phyloP scores from a whole-genome alignment of 148 eudicot genomes.

The Amaranthus palmeri region DNA sequence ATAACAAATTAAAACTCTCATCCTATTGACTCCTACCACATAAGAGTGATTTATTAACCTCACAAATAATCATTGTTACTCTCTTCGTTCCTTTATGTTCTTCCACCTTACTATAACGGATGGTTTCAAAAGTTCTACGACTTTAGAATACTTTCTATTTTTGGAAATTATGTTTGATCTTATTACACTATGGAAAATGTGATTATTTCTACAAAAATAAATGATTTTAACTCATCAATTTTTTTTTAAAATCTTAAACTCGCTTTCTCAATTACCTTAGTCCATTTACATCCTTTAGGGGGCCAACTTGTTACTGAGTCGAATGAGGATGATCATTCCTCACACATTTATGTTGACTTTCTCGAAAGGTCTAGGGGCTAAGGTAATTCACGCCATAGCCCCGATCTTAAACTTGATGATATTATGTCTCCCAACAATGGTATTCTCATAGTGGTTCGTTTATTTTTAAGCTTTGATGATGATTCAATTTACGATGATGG shows the following conservation, averaged over 20 bases:
- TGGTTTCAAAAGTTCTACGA: too few species aligned
- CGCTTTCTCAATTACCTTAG: constrained; percentile 1
- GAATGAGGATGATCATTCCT: constrained; percentile 2
- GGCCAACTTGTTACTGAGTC: constrained; percentile 12
- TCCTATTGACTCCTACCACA: too few species aligned
- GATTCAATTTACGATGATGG: constrained; percentile 36
- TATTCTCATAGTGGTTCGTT: constrained; percentile 27
- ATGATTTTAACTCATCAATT: background rate
- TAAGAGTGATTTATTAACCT: too few species aligned
- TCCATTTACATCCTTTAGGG: constrained; percentile 14
- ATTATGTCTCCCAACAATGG: constrained; percentile 18
- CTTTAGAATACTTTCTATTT: too few species aligned
- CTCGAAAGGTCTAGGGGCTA: constrained; percentile 37
- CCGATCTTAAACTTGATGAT: constrained; percentile 15
- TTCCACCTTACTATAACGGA: too few species aligned
- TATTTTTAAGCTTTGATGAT: constrained; percentile 28
- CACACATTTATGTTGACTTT: constrained; percentile 22
- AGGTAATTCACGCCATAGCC: constrained; percentile 32
- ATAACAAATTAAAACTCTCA: too few species aligned
- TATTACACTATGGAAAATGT: constrained; percentile 13
- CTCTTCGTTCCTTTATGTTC: too few species aligned
- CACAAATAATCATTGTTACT: too few species aligned
- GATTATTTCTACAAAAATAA: constrained; percentile 9
- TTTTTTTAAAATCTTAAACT: constrained; percentile 2
- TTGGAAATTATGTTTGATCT: constrained; percentile 4